Conservation (phyloP, 2,329 filamentous ascomycete genomes). For the Fusarium newnesense region DNA sequence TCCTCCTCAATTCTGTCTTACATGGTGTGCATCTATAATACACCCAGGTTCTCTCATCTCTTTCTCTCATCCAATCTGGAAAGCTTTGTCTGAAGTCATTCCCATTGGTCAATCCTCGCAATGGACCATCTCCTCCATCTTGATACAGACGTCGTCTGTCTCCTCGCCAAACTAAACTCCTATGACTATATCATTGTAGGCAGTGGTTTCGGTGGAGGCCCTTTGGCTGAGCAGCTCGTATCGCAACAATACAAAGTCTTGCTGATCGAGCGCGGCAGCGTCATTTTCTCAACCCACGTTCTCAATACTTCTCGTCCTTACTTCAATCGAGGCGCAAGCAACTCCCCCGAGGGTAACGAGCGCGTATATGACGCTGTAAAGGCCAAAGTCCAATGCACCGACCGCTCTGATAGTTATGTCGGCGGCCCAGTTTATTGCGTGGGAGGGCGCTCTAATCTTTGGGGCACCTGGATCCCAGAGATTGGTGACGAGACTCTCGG, state of each 20-base stretch:
- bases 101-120: background rate
- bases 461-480: slow-evolving; percentile 32
- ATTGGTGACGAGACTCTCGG: slow-evolving; percentile 12
- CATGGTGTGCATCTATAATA: slow-evolving; percentile 1
- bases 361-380: slow-evolving; percentile 32
- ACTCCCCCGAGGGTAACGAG: slow-evolving; percentile 34
- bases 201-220: slow-evolving; percentile 27
- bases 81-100: background rate
- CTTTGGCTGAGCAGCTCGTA: slow-evolving; percentile 22
- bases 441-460: slow-evolving; percentile 26
- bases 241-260: slow-evolving; percentile 24
- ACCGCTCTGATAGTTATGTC: slow-evolving; percentile 29
- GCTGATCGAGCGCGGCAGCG: slow-evolving; percentile 25
- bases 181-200: slow-evolving; percentile 37
- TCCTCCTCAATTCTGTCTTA: background rate
- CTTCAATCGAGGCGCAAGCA: slow-evolving; percentile 30
- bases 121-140: slow-evolving; percentile 35
- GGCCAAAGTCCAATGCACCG: slow-evolving; percentile 27
- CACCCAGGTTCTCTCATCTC: rapidly evolving
- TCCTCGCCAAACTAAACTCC: slow-evolving; percentile 26
- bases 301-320: slow-evolving; percentile 32
- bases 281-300: slow-evolving; percentile 35
- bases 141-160: slow-evolving; percentile 25
- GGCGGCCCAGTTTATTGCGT: slow-evolving; percentile 32
- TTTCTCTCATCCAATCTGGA: background rate